A percentile compares a stretch with the other conserved stretches of the same genome.
These are phyloP conservation scores for Trametes punicea DNA, from an alignment of 768 basidiomycete genomes.

Conservation along the genomic window DNA sequence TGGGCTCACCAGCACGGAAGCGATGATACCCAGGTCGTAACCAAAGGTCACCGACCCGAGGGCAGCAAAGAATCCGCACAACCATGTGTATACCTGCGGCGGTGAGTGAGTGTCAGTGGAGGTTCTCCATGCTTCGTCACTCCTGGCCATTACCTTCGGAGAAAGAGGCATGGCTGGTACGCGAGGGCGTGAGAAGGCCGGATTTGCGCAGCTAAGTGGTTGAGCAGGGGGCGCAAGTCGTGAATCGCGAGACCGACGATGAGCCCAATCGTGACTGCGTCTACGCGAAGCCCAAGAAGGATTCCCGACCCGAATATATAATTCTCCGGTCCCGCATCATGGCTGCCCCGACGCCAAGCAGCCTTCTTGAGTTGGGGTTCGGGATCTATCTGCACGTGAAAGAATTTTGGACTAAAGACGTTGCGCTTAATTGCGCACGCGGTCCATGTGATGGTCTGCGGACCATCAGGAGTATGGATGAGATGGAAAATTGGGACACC, in stretches of 20 bases:
- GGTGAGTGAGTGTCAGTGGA: neutral
- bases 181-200: too few relatives aligned
- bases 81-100: constrained; percentile 43
- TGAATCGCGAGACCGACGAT: too few relatives aligned
- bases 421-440: neutral
- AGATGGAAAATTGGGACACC: neutral
- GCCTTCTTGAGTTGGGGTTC: neutral
- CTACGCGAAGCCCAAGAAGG: neutral
- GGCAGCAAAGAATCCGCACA: constrained; percentile 48
- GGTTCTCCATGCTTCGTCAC: neutral
- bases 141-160: neutral
- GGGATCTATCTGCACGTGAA: neutral
- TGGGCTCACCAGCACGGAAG: constrained; percentile 36
- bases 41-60: constrained; percentile 38
- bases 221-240: too few relatives aligned
- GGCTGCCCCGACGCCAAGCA: neutral
- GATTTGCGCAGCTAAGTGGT: too few relatives aligned
- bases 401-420: neutral
- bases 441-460: constrained; percentile 6
- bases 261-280: neutral
- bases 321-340: neutral
- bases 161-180: constrained; percentile 3
- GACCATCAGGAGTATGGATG: neutral
- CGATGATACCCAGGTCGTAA: constrained; percentile 51
- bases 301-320: neutral